A percentile compares a stretch with the other conserved stretches of the same genome.
These are phyloP conservation scores for Phyllostachys edulis DNA, from an alignment of 176 grass and related monocot genomes.

Conservation along the genomic window DNA sequence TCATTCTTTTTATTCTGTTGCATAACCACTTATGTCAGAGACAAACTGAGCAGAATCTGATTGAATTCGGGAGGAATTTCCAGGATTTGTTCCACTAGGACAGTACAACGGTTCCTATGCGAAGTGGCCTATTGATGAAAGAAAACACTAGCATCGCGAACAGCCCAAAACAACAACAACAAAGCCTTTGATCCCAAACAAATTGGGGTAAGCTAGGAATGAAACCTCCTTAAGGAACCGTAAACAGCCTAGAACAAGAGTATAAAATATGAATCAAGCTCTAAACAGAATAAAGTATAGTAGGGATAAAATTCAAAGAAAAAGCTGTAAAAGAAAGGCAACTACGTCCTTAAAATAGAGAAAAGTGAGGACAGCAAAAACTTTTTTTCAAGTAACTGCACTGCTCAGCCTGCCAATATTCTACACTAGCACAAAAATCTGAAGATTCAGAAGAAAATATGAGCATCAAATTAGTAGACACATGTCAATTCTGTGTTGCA, in stretches of 20 bases:
- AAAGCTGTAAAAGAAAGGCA: too few relatives aligned
- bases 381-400: too few relatives aligned
- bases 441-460: too few relatives aligned
- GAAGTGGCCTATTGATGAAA: conserved; percentile 32
- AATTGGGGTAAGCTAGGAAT: too few relatives aligned
- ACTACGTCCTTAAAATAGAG: too few relatives aligned
- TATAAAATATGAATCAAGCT: conserved; percentile 1
- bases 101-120: conserved; percentile 33
- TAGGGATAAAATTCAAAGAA: neutral
- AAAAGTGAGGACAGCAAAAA: neutral
- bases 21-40: conserved; percentile 47
- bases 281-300: neutral
- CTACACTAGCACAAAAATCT: too few relatives aligned
- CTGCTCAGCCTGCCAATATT: too few relatives aligned
- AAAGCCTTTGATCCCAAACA: too few relatives aligned
- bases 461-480: too few relatives aligned
- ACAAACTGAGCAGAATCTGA: conserved; percentile 59
- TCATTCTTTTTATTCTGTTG: conserved; percentile 29
- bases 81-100: conserved; percentile 27
- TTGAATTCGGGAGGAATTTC: conserved; percentile 59
- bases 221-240: too few relatives aligned
- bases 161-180: too few relatives aligned
- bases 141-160: neutral
- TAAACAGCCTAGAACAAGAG: neutral
- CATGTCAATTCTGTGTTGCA: too few relatives aligned